Conservation (phyloP, 2,329 filamentous ascomycete genomes). For the Claviceps arundinis region DNA sequence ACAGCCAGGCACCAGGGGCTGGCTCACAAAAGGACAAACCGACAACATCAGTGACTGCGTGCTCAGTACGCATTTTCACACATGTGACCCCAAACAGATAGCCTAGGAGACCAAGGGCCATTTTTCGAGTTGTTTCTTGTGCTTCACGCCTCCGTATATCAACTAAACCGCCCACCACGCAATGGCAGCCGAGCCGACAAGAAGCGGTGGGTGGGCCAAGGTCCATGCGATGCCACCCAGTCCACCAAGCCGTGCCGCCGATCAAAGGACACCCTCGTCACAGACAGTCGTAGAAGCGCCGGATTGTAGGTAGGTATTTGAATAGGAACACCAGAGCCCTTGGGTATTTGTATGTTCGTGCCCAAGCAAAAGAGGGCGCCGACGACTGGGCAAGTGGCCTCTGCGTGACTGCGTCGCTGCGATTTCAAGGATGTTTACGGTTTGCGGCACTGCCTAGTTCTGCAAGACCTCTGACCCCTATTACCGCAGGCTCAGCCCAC, state of each 20-base stretch:
- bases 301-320: background rate
- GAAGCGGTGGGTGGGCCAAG: background rate
- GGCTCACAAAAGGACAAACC: background rate
- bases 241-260: background rate
- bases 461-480: background rate
- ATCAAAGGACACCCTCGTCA: no score
- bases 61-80: no score
- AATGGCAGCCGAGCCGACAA: background rate
- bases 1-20: background rate
- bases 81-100: no score
- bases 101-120: no score
- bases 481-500: background rate
- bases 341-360: no score
- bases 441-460: background rate
- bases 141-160: no score
- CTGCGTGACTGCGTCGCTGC: no score
- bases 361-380: no score
- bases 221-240: slow-evolving; percentile 1
- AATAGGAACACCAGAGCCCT: background rate
- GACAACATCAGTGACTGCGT: background rate
- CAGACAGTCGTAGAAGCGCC: background rate
- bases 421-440: background rate
- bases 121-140: no score
- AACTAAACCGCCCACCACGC: no score
- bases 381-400: no score